Conservation (phyloP, 2,329 filamentous ascomycete genomes). For the Coccinonectria pachysandricola region DNA sequence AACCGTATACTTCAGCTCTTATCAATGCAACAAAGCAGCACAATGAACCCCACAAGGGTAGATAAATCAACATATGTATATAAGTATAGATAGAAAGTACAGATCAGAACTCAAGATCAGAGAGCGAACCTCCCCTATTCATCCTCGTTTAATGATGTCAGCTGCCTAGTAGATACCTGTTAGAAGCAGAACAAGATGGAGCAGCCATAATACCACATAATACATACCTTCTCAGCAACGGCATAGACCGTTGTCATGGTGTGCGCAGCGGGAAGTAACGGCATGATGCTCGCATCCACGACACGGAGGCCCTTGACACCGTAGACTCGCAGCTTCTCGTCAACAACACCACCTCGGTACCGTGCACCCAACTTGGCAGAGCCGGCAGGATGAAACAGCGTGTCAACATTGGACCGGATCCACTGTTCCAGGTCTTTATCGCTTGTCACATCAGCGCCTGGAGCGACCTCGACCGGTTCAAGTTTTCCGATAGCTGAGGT, state of each 20-base stretch:
- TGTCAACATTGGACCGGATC: conserved; percentile 6
- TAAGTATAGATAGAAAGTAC: too few species aligned
- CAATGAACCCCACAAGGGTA: too few species aligned
- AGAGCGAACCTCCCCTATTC: too few species aligned
- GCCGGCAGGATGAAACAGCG: conserved; percentile 12
- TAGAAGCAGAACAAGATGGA: too few species aligned
- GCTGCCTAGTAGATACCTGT: too few species aligned
- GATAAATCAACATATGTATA: too few species aligned
- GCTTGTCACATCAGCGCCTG: conserved; percentile 6
- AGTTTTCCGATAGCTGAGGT: conserved; percentile 5
- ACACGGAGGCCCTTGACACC: conserved; percentile 20
- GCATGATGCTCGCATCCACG: conserved; percentile 25
- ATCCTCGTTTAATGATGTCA: too few species aligned
- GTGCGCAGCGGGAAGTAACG: conserved; percentile 14
- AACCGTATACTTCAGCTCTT: too few species aligned
- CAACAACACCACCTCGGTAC: conserved; percentile 28
- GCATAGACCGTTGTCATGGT: conserved; percentile 19
- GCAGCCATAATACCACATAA: too few species aligned
- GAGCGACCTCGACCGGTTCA: conserved; percentile 5
- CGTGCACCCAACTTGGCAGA: conserved; percentile 28
- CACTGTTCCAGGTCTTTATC: conserved; percentile 9
- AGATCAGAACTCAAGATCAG: too few species aligned
- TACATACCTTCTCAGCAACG: conserved; percentile 19
- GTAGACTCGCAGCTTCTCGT: conserved; percentile 14
- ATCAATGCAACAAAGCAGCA: too few species aligned